A percentile compares a stretch with the other conserved stretches of the same genome.
Conservation (phyloP, 179 eudicot genomes). For the Monotropa hypopitys region DNA sequence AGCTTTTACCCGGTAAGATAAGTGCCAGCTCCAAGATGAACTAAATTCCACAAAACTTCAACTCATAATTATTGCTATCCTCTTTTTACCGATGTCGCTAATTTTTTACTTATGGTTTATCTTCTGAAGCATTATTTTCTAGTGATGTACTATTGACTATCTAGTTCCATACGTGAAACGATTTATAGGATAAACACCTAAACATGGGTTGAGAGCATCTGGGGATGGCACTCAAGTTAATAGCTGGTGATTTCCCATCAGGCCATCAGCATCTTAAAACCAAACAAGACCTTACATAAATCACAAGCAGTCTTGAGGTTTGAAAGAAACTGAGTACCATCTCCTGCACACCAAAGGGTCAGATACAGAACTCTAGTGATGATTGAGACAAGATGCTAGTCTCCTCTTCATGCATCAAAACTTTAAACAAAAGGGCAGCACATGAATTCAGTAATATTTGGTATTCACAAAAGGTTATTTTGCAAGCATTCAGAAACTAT, state of each 20-base stretch:
- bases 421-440: no score
- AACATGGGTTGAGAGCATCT: neutral
- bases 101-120: neutral
- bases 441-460: neutral
- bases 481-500: neutral
- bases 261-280: neutral
- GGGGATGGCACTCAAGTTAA: neutral
- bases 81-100: neutral
- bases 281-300: neutral
- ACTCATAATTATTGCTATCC: neutral
- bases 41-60: neutral
- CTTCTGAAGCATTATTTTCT: neutral
- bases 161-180: neutral
- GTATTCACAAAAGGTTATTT: neutral
- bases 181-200: neutral
- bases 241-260: neutral
- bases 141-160: no score
- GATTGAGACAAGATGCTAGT: neutral
- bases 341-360: neutral
- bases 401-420: neutral
- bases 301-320: neutral
- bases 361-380: neutral
- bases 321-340: neutral
- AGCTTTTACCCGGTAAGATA: neutral
- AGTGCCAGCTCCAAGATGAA: neutral